These are phyloP conservation scores for Aspergillus intermedius DNA, from an alignment of 2,329 filamentous ascomycete species.

Conservation along the genomic window DNA sequence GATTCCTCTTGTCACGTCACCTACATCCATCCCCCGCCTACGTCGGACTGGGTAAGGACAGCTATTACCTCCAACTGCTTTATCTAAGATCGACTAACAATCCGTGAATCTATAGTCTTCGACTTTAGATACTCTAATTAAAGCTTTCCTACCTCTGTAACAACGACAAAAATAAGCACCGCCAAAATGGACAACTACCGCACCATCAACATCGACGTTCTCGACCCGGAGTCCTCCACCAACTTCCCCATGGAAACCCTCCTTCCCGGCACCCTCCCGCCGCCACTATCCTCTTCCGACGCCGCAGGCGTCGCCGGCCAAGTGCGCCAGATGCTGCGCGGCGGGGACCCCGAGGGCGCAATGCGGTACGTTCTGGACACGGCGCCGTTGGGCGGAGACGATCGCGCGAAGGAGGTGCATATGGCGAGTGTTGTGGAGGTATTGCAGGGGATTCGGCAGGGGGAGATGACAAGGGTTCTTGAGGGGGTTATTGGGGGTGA, in stretches of 20 bases:
- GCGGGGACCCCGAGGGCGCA: slow-evolving; percentile 81
- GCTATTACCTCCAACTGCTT: not conserved
- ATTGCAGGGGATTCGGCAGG: slow-evolving; percentile 89
- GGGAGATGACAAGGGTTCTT: slow-evolving; percentile 87
- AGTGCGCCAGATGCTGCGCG: slow-evolving; percentile 78
- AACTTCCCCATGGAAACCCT: slow-evolving; percentile 89
- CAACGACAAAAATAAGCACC: slow-evolving; percentile 3
- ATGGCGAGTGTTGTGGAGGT: slow-evolving; percentile 86
- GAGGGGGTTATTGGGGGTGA: slow-evolving; percentile 70
- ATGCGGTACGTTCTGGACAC: slow-evolving; percentile 77
- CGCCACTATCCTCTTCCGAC: slow-evolving; percentile 68
- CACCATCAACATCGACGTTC: slow-evolving; percentile 88
- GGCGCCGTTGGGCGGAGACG: slow-evolving; percentile 59
- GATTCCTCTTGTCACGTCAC: slow-evolving; percentile 2
- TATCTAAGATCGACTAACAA: not conserved
- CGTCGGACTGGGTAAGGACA: slow-evolving; percentile 2
- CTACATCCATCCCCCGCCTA: slow-evolving; percentile 2
- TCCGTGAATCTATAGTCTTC: not conserved
- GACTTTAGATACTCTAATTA: not conserved
- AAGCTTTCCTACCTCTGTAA: not conserved
- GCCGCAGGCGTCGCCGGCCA: slow-evolving; percentile 72
- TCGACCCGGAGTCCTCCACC: slow-evolving; percentile 79
- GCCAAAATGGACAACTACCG: slow-evolving; percentile 57
- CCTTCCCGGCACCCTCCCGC: slow-evolving; percentile 60
- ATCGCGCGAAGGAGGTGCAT: slow-evolving; percentile 68